Conservation (phyloP, 2,329 filamentous ascomycete species). For the Amphichorda felina region DNA sequence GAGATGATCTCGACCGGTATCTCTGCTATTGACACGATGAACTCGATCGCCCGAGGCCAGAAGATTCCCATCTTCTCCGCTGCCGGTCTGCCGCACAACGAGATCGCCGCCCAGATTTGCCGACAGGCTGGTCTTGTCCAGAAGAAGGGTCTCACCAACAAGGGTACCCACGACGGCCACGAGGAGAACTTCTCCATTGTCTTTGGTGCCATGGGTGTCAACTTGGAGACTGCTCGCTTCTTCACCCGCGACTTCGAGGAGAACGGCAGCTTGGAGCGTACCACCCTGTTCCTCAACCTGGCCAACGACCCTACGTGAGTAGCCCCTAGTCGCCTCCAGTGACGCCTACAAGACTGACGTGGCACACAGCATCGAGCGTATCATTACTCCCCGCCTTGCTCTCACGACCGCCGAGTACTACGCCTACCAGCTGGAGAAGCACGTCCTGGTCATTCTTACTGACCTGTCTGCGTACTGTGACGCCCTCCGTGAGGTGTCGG, state of each 20-base stretch:
- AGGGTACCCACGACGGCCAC: conserved; percentile 91
- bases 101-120: conserved; percentile 98
- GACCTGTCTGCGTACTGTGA: conserved; percentile 98
- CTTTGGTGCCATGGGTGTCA: conserved; percentile 99
- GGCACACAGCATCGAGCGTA: conserved; percentile 77
- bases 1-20: conserved; percentile 99
- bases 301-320: conserved; percentile 95
- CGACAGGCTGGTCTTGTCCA: conserved; percentile 90
- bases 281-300: conserved; percentile 96
- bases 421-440: conserved; percentile 99
- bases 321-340: conserved; percentile 1
- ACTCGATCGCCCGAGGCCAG: conserved; percentile 93
- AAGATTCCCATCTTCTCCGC: conserved; percentile 99
- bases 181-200: conserved; percentile 99
- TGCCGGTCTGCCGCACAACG: conserved; percentile 95
- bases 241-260: conserved; percentile 98
- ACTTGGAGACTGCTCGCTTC: conserved; percentile 97
- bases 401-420: conserved; percentile 99
- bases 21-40: conserved; percentile 97
- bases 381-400: conserved; percentile 96
- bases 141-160: conserved; percentile 65
- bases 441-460: conserved; percentile 96
- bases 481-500: conserved; percentile 95
- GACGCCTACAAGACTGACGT: no score
- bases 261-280: conserved; percentile 96